Conservation (phyloP, 352 stramenopile species). For the Saprolegnia parasitica region DNA sequence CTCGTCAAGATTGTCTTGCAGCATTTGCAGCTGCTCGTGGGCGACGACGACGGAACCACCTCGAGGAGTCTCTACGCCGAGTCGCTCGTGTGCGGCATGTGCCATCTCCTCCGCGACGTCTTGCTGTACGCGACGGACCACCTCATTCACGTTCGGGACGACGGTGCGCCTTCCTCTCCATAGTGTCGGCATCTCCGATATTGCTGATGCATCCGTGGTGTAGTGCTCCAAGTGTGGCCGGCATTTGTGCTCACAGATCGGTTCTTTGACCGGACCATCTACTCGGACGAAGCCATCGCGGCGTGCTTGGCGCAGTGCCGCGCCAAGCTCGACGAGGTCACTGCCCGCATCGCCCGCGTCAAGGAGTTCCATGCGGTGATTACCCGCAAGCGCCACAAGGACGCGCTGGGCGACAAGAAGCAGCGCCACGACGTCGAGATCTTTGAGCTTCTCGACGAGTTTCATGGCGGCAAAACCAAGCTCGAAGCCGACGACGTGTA, state of each 20-base stretch:
- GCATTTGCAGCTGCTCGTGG: slow-evolving; percentile 71
- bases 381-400: slow-evolving; percentile 13
- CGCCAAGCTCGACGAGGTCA: slow-evolving; percentile 49
- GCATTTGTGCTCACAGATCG: slow-evolving; percentile 59
- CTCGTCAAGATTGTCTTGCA: slow-evolving; percentile 76
- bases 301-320: slow-evolving; percentile 48
- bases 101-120: slow-evolving; percentile 67
- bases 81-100: slow-evolving; percentile 61
- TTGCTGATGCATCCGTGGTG: background rate
- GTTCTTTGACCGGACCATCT: slow-evolving; percentile 64
- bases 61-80: slow-evolving; percentile 56
- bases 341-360: slow-evolving; percentile 60
- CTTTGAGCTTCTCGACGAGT: slow-evolving; percentile 26
- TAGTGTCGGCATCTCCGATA: background rate
- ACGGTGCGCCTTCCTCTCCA: slow-evolving; percentile 44
- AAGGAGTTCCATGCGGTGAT: slow-evolving; percentile 37
- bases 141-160: slow-evolving; percentile 75
- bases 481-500: slow-evolving; percentile 26
- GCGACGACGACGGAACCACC: slow-evolving; percentile 43
- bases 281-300: slow-evolving; percentile 45
- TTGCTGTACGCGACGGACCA: slow-evolving; percentile 63
- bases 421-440: slow-evolving; percentile 25
- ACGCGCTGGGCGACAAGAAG: slow-evolving; percentile 14
- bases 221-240: slow-evolving; percentile 46
- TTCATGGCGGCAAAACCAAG: slow-evolving; percentile 27